Base-by-base conservation (phyloP, 148 eudicot genomes). In the Cornus suecica region DNA sequence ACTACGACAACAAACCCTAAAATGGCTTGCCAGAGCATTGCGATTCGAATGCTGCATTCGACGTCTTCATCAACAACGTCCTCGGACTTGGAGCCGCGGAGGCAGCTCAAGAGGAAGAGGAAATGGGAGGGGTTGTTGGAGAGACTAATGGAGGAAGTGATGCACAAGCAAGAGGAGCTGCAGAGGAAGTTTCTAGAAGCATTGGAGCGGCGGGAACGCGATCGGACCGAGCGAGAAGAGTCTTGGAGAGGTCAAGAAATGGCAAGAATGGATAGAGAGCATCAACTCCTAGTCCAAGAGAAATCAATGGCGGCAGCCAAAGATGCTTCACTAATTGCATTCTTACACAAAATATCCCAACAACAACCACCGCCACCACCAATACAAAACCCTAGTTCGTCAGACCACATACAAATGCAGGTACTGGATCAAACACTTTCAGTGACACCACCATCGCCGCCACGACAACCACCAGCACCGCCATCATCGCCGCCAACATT, bases 161-260 rank as follows among this genome's bases (percentile, higher is more conserved):
- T 91, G 20, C 81, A 69, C 15, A 92, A 90, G 76, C 99, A 95
- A 65, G 97, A 89, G 76, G 87, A 85, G 41, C 66, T 92, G 70
- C 97, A 92, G 73, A 87, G 68, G 86, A 83, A 81, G 76, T 92
- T 95, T 29, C 56, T 95, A 1, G 97, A 95, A 3, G 83, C 94
- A 9, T 68, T 95, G 18, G 97, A 95, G 79, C 85, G 71, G 45
- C 80, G 92, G 11, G 99, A 95, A 45, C 83, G 81, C 26, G 99
- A 95, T 11, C 74, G 96, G 13, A 74, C 79, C 69, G 83, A 79
- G 0, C 72, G 97, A 20, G 99, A 95, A 5, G 99, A 95, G 65
- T 89, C 96, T 0, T 92, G 99, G 99, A 86, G 91, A 69, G 77
- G 66, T 7, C 96, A 90, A 25, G 99, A 95, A 62, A 83, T 83